Base-by-base conservation (phyloP, 495 filamentous ascomycete species). In the Amniculicola lignicola region DNA sequence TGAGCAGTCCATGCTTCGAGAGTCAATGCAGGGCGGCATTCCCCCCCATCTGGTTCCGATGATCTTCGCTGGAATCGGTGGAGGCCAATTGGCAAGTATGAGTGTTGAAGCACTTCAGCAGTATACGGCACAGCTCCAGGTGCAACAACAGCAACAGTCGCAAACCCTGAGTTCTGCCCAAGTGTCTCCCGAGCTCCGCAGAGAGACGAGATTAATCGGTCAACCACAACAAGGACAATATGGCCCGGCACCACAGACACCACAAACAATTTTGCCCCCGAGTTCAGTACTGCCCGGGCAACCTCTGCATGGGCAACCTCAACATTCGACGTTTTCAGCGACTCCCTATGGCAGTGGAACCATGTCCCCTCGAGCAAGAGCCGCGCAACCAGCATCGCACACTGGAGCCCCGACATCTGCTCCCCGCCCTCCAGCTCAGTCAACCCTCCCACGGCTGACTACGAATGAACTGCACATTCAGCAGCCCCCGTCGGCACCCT, bases 41-140 rank as follows among this genome's bases (percentile, higher is more conserved):
- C 90, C 93, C 16, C 89, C 90, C 31, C 77, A 87, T 35, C 81
- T 96, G 77, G 79, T 96, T 31, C 93, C 93, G 15, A 78, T 94
- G 59, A 86, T 98, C 44, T 95, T 96, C 67, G 86, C 87, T 11
- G 88, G 87, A 33, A 86, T 94, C 70, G 84, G 83, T 43, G 78
- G 81, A 21, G 82, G 84, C 25, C 85, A 82, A 51, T 67, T 82
- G 7, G 74, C 80, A 41, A 78, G 73, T 55, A 74, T 82, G 16
- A 75, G 77, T 42, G 52, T 86, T 41, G 90, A 95, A 63, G 85
- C 82, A 82, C 74, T 84, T 37, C 87, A 92, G 66, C 87, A 92
- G 62, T 80, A 80, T 62, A 67, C 80, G 48, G 64, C 65, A 10
- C 75, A 78, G 51, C 48, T 78, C 31, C 73, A 74, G 52, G 57